phyloP scores from a whole-genome alignment of 2,329 filamentous ascomycete genomes.

The Aureobasidium lini region DNA sequence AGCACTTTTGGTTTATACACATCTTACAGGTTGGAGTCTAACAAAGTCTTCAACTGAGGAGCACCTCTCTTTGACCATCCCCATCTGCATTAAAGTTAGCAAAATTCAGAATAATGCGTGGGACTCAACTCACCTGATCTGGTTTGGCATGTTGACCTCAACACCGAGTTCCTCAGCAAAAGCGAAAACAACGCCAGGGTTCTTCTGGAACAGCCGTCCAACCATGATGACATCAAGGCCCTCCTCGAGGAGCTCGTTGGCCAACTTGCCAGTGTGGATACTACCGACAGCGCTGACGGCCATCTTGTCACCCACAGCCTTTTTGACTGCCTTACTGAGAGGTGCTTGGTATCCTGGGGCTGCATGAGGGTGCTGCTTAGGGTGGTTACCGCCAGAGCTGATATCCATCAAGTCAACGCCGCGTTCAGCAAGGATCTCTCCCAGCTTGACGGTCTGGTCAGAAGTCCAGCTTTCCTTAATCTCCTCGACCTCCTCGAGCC shows the following conservation, averaged over 20 bases:
- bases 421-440: slow-evolving; percentile 57
- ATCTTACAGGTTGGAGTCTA: slow-evolving; percentile 1
- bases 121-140: slow-evolving; percentile 56
- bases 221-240: slow-evolving; percentile 62
- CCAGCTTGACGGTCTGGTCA: slow-evolving; percentile 57
- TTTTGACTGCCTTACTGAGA: slow-evolving; percentile 64
- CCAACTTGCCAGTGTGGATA: slow-evolving; percentile 62
- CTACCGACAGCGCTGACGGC: slow-evolving; percentile 67
- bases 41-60: slow-evolving; percentile 1
- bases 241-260: slow-evolving; percentile 51
- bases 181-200: slow-evolving; percentile 62
- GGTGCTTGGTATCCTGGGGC: slow-evolving; percentile 66
- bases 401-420: slow-evolving; percentile 83
- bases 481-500: slow-evolving; percentile 56
- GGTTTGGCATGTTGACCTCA: slow-evolving; percentile 63
- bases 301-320: slow-evolving; percentile 63
- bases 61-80: slow-evolving; percentile 11
- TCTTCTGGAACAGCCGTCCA: slow-evolving; percentile 71
- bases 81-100: neutral
- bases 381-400: slow-evolving; percentile 65
- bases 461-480: slow-evolving; percentile 58
- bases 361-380: slow-evolving; percentile 46
- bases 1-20: neutral
- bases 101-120: neutral
- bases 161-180: slow-evolving; percentile 67